phyloP scores from a whole-genome alignment of 2,329 filamentous ascomycete genomes.

The Fusarium begoniae region DNA sequence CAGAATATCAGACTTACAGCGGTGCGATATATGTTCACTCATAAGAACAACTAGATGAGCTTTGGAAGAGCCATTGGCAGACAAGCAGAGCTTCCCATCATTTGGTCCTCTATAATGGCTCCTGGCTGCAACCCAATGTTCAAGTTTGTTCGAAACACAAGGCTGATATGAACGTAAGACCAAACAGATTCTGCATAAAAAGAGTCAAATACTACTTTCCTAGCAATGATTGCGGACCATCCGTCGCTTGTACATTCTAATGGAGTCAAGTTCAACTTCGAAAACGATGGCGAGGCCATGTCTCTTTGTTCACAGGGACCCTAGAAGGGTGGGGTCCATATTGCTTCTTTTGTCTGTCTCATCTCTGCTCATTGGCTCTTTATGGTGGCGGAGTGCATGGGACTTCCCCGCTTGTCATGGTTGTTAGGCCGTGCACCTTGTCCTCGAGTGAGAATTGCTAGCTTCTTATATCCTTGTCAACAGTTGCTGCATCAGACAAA shows the following conservation, averaged over 20 bases:
- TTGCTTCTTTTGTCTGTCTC: slow-evolving; percentile 43
- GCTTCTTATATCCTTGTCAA: slow-evolving; percentile 1
- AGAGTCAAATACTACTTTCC: background rate
- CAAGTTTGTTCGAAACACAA: slow-evolving; percentile 4
- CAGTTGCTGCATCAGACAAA: background rate
- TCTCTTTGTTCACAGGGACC: slow-evolving; percentile 13
- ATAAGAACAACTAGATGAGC: background rate
- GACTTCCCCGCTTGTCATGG: slow-evolving; percentile 18
- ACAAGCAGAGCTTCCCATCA: slow-evolving; percentile 5
- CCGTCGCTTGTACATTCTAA: background rate
- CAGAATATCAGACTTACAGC: background rate
- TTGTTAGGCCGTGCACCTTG: slow-evolving; percentile 9
- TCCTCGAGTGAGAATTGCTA: background rate
- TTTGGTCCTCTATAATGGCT: background rate
- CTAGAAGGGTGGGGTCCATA: slow-evolving; percentile 31
- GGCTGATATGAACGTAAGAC: background rate
- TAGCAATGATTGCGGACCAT: background rate
- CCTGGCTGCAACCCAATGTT: background rate
- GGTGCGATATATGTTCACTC: background rate
- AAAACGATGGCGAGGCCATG: slow-evolving; percentile 9
- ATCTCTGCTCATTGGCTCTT: slow-evolving; percentile 34
- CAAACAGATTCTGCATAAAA: background rate
- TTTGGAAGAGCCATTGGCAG: background rate
- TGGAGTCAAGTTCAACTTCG: background rate
- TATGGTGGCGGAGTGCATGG: slow-evolving; percentile 18